These are phyloP conservation scores for Dictyostelium brefeldianum DNA, from an alignment of 78 protist species.

Conservation along the genomic window DNA sequence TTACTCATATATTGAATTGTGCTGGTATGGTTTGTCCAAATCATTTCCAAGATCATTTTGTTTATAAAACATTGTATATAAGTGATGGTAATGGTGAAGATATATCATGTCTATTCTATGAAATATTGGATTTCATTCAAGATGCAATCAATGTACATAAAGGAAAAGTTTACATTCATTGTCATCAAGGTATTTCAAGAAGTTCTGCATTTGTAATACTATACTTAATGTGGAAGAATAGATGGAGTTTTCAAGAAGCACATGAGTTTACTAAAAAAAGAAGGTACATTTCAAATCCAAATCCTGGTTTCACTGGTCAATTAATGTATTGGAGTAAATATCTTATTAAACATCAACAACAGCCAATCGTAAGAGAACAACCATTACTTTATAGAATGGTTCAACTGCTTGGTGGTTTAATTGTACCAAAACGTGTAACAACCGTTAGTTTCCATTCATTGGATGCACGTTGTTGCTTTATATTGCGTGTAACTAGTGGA, in stretches of 20 bases:
- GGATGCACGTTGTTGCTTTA: constrained; percentile 70
- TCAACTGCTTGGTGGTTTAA: constrained; percentile 29
- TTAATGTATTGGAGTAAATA: constrained; percentile 48
- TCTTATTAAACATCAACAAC: neutral
- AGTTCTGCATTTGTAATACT: constrained; percentile 67
- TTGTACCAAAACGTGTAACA: constrained; percentile 26
- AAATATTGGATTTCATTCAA: constrained; percentile 71
- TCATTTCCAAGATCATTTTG: constrained; percentile 58
- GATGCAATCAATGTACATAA: constrained; percentile 23
- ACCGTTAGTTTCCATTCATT: constrained; percentile 34
- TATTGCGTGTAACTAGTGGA: constrained; percentile 8
- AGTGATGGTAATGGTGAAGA: constrained; percentile 82
- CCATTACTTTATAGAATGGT: constrained; percentile 58
- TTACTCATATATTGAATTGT: constrained; percentile 81
- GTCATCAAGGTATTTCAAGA: constrained; percentile 82
- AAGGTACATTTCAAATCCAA: constrained; percentile 76
- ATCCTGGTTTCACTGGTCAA: constrained; percentile 82
- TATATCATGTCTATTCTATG: constrained; percentile 69
- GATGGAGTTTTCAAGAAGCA: constrained; percentile 51
- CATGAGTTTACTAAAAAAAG: constrained; percentile 45
- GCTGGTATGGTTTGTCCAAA: constrained; percentile 78
- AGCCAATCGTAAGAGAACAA: neutral
- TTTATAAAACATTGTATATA: constrained; percentile 63
- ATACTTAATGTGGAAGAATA: constrained; percentile 62
- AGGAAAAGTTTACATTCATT: constrained; percentile 76